Evolutionary conservation across 2,329 filamentous ascomycete genomes (phyloP).

Genomic region (Aureobasidium subglaciale): DNA sequence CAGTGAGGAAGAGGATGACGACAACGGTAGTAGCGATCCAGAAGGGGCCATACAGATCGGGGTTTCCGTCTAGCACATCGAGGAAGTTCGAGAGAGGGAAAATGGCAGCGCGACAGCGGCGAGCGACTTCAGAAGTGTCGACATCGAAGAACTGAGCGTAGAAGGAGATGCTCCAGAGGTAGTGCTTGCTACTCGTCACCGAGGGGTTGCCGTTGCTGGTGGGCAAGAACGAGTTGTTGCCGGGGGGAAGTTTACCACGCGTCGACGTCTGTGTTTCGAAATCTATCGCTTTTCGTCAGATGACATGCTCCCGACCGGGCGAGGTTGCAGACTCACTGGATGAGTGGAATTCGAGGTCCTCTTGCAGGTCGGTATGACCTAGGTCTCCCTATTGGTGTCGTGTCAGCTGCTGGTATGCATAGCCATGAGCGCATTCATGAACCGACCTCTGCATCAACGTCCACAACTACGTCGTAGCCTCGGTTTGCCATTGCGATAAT

Average conservation of each 20-base stretch:
- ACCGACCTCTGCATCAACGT: slow-evolving; percentile 86
- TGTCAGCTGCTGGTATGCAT: slow-evolving; percentile 34
- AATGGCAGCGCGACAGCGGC: slow-evolving; percentile 80
- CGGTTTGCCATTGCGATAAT: slow-evolving; percentile 45
- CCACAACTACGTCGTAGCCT: slow-evolving; percentile 96
- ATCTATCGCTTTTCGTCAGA: slow-evolving; percentile 37
- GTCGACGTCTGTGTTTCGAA: slow-evolving; percentile 54
- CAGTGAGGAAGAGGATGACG: slow-evolving; percentile 88
- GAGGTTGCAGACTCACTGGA: slow-evolving; percentile 55
- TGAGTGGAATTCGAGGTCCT: slow-evolving; percentile 94
- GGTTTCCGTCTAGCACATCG: slow-evolving; percentile 92
- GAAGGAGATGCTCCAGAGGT: slow-evolving; percentile 86
- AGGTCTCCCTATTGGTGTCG: slow-evolving; percentile 85
- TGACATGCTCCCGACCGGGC: not conserved
- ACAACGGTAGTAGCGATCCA: slow-evolving; percentile 99
- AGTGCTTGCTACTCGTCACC: slow-evolving; percentile 55
- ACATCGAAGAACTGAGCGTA: slow-evolving; percentile 99
- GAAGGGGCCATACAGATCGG: slow-evolving; percentile 92
- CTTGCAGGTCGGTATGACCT: slow-evolving; percentile 94
- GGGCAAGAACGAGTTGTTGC: slow-evolving; percentile 33
- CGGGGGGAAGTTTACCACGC: slow-evolving; percentile 44
- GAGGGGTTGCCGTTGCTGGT: slow-evolving; percentile 23
- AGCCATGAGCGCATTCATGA: not conserved
- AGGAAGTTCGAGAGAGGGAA: slow-evolving; percentile 92
- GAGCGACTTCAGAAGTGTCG: slow-evolving; percentile 81